Conservation (phyloP, 805 yeast genomes). For the Aciculoconidium aculeatum region DNA sequence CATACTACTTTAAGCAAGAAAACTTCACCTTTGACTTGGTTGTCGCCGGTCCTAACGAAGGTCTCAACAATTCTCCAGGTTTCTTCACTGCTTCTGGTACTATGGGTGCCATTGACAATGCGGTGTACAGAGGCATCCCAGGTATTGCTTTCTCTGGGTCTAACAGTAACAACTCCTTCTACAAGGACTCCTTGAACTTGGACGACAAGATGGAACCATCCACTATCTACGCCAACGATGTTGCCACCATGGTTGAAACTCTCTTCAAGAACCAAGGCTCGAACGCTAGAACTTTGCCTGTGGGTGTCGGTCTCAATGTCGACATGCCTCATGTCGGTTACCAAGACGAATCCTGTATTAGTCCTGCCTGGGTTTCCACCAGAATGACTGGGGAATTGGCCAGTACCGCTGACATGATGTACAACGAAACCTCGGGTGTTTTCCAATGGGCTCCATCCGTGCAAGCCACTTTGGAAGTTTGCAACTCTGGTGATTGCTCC, state of each 20-base stretch:
- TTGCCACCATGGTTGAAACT: slow-evolving; percentile 33
- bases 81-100: slow-evolving; percentile 43
- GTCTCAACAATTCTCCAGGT: slow-evolving; percentile 41
- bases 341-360: slow-evolving; percentile 34
- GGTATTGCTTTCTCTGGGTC: slow-evolving; percentile 50
- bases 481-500: slow-evolving; percentile 38
- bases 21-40: slow-evolving; percentile 43
- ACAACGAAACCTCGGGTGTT: slow-evolving; percentile 35
- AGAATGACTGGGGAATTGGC: slow-evolving; percentile 42
- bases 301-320: slow-evolving; percentile 42
- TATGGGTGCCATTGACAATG: slow-evolving; percentile 44
- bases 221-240: slow-evolving; percentile 40
- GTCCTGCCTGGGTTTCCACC: slow-evolving; percentile 40
- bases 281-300: slow-evolving; percentile 34
- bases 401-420: slow-evolving; percentile 23
- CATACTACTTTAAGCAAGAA: slow-evolving; percentile 32
- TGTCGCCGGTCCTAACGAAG: slow-evolving; percentile 51
- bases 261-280: slow-evolving; percentile 35
- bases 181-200: slow-evolving; percentile 36
- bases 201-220: slow-evolving; percentile 35
- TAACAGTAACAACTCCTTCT: slow-evolving; percentile 44
- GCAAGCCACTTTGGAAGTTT: slow-evolving; percentile 15
- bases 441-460: slow-evolving; percentile 11
- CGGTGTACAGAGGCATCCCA: slow-evolving; percentile 44
- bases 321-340: slow-evolving; percentile 40